A percentile compares a stretch with the other conserved stretches of the same genome.
These are phyloP conservation scores for Ophiostoma piceae DNA, from an alignment of 2,329 filamentous ascomycete genomes.

Conservation along the genomic window DNA sequence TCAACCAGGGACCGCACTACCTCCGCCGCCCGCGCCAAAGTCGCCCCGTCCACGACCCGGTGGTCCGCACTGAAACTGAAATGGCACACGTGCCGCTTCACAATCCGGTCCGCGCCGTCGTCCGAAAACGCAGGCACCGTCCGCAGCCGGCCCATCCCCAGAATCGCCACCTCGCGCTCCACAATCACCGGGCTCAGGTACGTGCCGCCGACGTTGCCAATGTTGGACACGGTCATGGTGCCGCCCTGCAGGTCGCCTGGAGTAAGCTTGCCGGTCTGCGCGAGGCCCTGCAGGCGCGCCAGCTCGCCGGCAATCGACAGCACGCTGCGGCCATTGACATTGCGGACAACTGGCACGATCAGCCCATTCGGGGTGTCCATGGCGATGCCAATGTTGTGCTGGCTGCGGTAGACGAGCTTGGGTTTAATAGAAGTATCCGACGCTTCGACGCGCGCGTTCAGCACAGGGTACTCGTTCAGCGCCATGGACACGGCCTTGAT, in stretches of 20 bases:
- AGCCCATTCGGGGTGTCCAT: constrained; percentile 90
- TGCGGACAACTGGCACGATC: constrained; percentile 83
- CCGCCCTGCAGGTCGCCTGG: constrained; percentile 73
- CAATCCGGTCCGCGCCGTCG: constrained; percentile 50
- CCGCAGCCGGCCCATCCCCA: constrained; percentile 79
- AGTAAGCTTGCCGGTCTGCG: constrained; percentile 67
- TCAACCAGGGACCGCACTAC: constrained; percentile 73
- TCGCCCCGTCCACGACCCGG: constrained; percentile 87
- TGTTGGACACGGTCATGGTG: constrained; percentile 94
- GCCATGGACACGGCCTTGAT: constrained; percentile 91
- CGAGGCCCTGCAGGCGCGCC: constrained; percentile 64
- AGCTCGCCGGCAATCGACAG: constrained; percentile 73
- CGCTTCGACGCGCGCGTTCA: constrained; percentile 78
- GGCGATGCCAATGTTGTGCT: constrained; percentile 92
- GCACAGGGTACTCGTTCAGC: constrained; percentile 72
- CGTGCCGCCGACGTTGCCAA: constrained; percentile 88
- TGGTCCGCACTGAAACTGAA: constrained; percentile 98
- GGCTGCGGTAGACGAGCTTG: constrained; percentile 67
- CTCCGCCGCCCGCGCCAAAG: constrained; percentile 85
- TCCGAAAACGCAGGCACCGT: constrained; percentile 73
- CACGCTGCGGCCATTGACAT: constrained; percentile 73
- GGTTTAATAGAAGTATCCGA: constrained; percentile 52
- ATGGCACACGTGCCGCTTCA: constrained; percentile 74
- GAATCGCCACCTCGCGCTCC: constrained; percentile 82
- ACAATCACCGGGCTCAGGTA: constrained; percentile 90